A percentile compares a stretch with the other conserved stretches of the same genome.
phyloP scores from a whole-genome alignment of 2,329 filamentous ascomycete species.

The Colletotrichum liriopes region DNA sequence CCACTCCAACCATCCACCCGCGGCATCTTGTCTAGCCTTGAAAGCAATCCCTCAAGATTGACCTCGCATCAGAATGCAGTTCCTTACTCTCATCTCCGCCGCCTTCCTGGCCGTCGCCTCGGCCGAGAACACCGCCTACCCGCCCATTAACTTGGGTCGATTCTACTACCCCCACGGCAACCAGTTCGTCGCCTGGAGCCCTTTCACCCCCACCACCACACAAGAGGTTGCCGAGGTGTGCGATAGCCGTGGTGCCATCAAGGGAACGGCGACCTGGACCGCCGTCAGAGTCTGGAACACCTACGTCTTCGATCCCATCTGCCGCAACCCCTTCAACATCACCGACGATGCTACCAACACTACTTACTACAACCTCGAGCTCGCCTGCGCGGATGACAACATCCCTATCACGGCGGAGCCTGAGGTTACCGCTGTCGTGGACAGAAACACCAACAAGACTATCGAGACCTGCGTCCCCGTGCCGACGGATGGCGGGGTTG shows the following conservation, averaged over 20 bases:
- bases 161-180: slow-evolving; percentile 29
- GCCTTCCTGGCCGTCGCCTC: slow-evolving; percentile 17
- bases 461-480: slow-evolving; percentile 29
- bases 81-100: slow-evolving; percentile 6
- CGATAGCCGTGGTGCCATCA: slow-evolving; percentile 16
- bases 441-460: slow-evolving; percentile 25
- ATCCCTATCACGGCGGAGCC: not conserved
- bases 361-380: slow-evolving; percentile 32
- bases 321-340: slow-evolving; percentile 39
- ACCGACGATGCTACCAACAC: slow-evolving; percentile 24
- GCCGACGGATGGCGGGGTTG: not conserved
- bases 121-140: slow-evolving; percentile 10
- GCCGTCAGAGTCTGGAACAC: slow-evolving; percentile 20
- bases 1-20: too few species aligned
- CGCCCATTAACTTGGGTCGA: slow-evolving; percentile 32
- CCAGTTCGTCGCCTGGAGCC: slow-evolving; percentile 24
- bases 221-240: slow-evolving; percentile 24
- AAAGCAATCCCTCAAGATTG: not conserved
- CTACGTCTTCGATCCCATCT: slow-evolving; percentile 34
- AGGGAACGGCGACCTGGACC: slow-evolving; percentile 37
- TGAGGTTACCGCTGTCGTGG: slow-evolving; percentile 34
- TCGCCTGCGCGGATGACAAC: slow-evolving; percentile 35
- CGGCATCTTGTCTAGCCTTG: too few species aligned
- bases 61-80: not conserved
- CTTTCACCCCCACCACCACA: slow-evolving; percentile 31